A percentile compares a stretch with the other conserved stretches of the same genome.
Conservation (phyloP, 2,329 filamentous ascomycete species). For the Stromatinia cepivora region DNA sequence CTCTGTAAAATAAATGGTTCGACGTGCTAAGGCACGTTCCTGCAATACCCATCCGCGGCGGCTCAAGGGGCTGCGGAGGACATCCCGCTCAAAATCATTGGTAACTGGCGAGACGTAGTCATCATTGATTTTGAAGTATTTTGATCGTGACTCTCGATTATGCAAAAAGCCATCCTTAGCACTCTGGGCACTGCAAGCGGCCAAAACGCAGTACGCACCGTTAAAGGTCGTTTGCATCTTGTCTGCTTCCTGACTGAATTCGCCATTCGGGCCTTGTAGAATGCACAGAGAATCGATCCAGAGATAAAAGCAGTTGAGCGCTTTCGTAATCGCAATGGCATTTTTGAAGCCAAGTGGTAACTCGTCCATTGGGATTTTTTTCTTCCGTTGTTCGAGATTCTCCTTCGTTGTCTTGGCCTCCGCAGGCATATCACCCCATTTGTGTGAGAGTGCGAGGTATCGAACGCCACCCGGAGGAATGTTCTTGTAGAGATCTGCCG, state of each 20-base stretch:
- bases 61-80: conserved; percentile 40
- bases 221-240: conserved; percentile 36
- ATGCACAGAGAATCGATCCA: conserved; percentile 44
- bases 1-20: conserved; percentile 44
- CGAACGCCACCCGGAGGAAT: background rate
- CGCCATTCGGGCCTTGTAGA: conserved; percentile 37
- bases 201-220: conserved; percentile 21
- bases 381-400: conserved; percentile 11
- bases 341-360: conserved; percentile 36
- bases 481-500: background rate
- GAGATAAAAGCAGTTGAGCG: conserved; percentile 36
- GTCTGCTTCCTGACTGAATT: conserved; percentile 34
- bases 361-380: conserved; percentile 24
- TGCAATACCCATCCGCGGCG: conserved; percentile 46
- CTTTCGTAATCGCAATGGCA: conserved; percentile 35
- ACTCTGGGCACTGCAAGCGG: conserved; percentile 12
- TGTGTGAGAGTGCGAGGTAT: conserved; percentile 27
- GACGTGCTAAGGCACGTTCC: conserved; percentile 42
- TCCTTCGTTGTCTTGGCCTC: background rate
- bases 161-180: background rate
- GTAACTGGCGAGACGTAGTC: conserved; percentile 4
- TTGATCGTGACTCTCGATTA: background rate
- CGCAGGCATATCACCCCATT: conserved; percentile 24
- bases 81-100: conserved; percentile 42
- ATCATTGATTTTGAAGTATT: background rate